Evolutionary conservation across 768 basidiomycete genomes (phyloP).

Genomic region (Mycena sanguinolenta): DNA sequence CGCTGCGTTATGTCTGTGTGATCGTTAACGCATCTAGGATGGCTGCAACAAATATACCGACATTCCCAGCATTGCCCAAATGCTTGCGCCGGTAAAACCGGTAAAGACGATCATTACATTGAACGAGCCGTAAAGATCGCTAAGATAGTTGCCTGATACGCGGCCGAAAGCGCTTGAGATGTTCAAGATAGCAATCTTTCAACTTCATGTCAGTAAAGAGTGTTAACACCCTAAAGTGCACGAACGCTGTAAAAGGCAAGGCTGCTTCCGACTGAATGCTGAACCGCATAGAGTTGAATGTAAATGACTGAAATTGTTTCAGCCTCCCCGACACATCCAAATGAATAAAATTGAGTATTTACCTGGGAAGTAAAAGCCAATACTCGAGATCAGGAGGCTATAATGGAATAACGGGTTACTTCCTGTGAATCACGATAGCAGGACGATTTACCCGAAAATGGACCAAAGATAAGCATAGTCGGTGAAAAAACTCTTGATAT

Average conservation of each 20-base stretch:
- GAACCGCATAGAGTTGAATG: constrained; percentile 36
- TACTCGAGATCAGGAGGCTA: no score
- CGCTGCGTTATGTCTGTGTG: constrained; percentile 47
- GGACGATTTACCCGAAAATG: constrained; percentile 42
- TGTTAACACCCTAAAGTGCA: no score
- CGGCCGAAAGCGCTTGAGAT: constrained; percentile 51
- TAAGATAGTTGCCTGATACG: constrained; percentile 50
- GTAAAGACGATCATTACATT: constrained; percentile 53
- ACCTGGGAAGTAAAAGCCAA: constrained; percentile 33
- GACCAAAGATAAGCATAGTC: constrained; percentile 47
- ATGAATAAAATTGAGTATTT: no score
- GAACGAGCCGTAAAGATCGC: constrained; percentile 53
- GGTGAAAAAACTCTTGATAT: constrained; percentile 47
- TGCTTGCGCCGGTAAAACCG: constrained; percentile 50
- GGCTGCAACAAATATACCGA: constrained; percentile 41
- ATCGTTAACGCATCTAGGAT: not conserved
- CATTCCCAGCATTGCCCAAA: constrained; percentile 55
- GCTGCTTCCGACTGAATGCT: constrained; percentile 38
- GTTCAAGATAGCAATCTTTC: constrained; percentile 53
- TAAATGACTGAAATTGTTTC: constrained; percentile 12
- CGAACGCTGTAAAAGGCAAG: constrained; percentile 41
- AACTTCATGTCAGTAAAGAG: no score
- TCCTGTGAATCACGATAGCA: no score
- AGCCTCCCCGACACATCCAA: no score
- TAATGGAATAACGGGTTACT: no score